Conservation (phyloP, 2,329 filamentous ascomycete species). For the Phaeomoniella chlamydospora region DNA sequence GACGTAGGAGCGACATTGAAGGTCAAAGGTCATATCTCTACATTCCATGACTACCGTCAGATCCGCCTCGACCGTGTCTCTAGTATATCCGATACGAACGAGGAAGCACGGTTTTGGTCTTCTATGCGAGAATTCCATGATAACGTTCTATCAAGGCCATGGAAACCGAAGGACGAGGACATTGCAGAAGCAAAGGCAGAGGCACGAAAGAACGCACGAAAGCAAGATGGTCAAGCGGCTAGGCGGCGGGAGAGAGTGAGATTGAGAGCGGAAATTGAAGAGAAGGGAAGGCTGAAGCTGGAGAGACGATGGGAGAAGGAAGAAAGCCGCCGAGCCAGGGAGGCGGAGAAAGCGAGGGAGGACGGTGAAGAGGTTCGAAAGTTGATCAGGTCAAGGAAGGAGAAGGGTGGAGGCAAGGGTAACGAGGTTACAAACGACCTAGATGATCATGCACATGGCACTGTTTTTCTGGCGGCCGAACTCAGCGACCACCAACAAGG, state of each 20-base stretch:
- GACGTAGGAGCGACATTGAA: slow-evolving; percentile 39
- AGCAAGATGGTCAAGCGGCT: not conserved
- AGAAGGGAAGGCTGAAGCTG: not conserved
- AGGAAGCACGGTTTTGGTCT: slow-evolving; percentile 39
- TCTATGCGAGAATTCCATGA: slow-evolving; percentile 34
- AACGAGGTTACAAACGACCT: not conserved
- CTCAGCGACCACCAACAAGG: not conserved
- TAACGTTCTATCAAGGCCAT: slow-evolving; percentile 36
- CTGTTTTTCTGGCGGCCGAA: no score
- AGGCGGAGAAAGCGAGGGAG: not conserved
- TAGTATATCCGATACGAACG: slow-evolving; percentile 34
- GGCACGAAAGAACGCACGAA: not conserved
- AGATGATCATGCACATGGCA: no score
- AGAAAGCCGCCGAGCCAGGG: not conserved
- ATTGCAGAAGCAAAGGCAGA: not conserved
- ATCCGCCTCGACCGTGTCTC: slow-evolving; percentile 38
- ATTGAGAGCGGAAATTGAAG: not conserved
- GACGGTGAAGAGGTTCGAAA: not conserved
- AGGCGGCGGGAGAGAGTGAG: not conserved
- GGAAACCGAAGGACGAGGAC: slow-evolving; percentile 21
- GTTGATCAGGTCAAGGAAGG: not conserved
- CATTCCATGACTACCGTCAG: slow-evolving; percentile 36
- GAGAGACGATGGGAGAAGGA: not conserved
- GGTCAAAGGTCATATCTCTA: slow-evolving; percentile 40
- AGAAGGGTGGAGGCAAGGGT: not conserved